These are phyloP conservation scores for Epichloe aotearoae DNA, from an alignment of 2,329 filamentous ascomycete species.

Conservation along the genomic window DNA sequence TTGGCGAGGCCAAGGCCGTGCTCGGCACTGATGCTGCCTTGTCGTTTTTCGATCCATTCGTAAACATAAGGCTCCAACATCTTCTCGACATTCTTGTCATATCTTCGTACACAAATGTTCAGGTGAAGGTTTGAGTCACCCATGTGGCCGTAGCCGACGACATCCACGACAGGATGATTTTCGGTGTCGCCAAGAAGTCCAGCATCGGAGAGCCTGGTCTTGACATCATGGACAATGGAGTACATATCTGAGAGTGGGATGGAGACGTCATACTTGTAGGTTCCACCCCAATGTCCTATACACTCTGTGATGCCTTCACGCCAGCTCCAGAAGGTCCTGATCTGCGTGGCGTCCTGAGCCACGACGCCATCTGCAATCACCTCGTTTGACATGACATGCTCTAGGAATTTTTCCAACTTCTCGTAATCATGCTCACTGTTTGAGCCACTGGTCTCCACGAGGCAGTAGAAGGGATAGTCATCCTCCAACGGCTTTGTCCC, in stretches of 20 bases:
- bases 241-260: slow-evolving; percentile 86
- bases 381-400: slow-evolving; percentile 78
- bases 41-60: slow-evolving; percentile 82
- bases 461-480: slow-evolving; percentile 85
- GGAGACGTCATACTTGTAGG: slow-evolving; percentile 97
- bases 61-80: slow-evolving; percentile 90
- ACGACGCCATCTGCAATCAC: slow-evolving; percentile 83
- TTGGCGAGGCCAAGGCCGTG: slow-evolving; percentile 90
- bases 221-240: slow-evolving; percentile 72
- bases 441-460: slow-evolving; percentile 91
- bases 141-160: slow-evolving; percentile 98
- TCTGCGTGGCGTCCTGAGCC: slow-evolving; percentile 86
- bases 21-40: slow-evolving; percentile 92
- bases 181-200: slow-evolving; percentile 68
- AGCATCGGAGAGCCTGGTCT: slow-evolving; percentile 55
- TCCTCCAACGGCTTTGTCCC: slow-evolving; percentile 72
- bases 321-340: slow-evolving; percentile 76
- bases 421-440: slow-evolving; percentile 87
- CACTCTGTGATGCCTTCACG: slow-evolving; percentile 87
- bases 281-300: slow-evolving; percentile 79
- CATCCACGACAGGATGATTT: slow-evolving; percentile 66
- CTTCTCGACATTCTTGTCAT: slow-evolving; percentile 78
- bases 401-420: slow-evolving; percentile 82
- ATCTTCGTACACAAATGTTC: slow-evolving; percentile 72
- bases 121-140: slow-evolving; percentile 92